phyloP scores from a whole-genome alignment of 2,329 filamentous ascomycete genomes.

The Fusarium domesticum region DNA sequence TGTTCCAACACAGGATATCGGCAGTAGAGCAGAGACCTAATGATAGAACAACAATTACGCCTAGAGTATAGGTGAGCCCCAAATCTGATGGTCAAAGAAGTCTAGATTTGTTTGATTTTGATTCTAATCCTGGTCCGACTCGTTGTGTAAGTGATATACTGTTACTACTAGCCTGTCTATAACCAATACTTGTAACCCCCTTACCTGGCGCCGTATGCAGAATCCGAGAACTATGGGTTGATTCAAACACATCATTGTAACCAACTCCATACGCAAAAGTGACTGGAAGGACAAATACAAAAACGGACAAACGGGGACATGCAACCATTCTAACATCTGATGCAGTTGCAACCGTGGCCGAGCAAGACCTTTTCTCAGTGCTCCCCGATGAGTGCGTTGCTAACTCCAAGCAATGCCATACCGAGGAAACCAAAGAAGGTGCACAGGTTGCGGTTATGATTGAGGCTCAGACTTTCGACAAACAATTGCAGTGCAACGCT shows the following conservation, averaged over 20 bases:
- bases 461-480: constrained; percentile 78
- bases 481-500: constrained; percentile 89
- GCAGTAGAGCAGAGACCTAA: too few species aligned
- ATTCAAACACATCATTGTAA: too few species aligned
- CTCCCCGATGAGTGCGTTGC: constrained; percentile 73
- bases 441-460: constrained; percentile 73
- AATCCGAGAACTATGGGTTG: too few species aligned
- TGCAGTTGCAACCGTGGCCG: too few species aligned
- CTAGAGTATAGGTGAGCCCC: neutral
- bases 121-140: neutral
- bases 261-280: too few species aligned
- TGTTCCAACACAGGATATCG: neutral
- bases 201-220: neutral
- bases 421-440: constrained; percentile 79
- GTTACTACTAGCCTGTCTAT: too few species aligned
- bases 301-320: too few species aligned
- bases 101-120: neutral
- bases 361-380: too few species aligned
- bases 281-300: too few species aligned
- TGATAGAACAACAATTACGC: too few species aligned
- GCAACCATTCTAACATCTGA: too few species aligned
- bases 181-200: neutral
- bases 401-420: constrained; percentile 83
- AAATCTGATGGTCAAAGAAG: neutral
- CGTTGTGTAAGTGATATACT: neutral